Evolutionary conservation across 768 basidiomycete species (phyloP), one percentile per base, ranked within the genome.

Genomic region (Coprinopsis cinerea): DNA sequence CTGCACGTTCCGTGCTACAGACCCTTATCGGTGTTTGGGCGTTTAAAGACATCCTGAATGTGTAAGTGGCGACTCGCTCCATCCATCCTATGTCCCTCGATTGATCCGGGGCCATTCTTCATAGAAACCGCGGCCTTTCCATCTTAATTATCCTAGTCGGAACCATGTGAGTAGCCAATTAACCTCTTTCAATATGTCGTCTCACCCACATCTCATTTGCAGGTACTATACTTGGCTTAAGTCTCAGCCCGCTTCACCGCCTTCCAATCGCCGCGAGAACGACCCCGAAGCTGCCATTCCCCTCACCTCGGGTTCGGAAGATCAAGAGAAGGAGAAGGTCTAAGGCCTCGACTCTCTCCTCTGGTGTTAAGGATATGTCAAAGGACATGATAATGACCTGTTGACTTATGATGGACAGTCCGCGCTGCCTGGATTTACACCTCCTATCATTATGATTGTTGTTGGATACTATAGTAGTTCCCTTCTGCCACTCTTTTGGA

Each of bases 1-100:
- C 89, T 24, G 85, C 85, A 6, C 76, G 86, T 49, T 88, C 88
- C 5, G 91, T 92, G 17, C 69, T 94, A 20, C 91, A 94, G 63
- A 91, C 88, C 14, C 67, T 89, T 30, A 67, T 92, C 20, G 88
- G 88, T 5, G 84, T 89, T 18, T 82, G 76, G 74, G 66, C 89
- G 15, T 92, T 92, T 64, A 69, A 72, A 4, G 91, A 94, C 59
- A 55, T 87, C 51, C 69, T 92, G 36, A 88, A 81, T 1, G 68
- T 72, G 88, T 90, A 67, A 55, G 84, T 75, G 27, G 41, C 55
- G 24, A 26, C 9, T 35, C 13, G 9, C 41, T 50, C 22, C 35
- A 15, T 40, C 42, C n/a, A n/a, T 4, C 17, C 3, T 27, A 23
- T 25, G 23, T 22, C 18, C 55, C 5, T 52, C 20, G 28, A 27